These are phyloP conservation scores for Monilinia fructigena DNA, from an alignment of 2,329 filamentous ascomycete species.

Conservation along the genomic window DNA sequence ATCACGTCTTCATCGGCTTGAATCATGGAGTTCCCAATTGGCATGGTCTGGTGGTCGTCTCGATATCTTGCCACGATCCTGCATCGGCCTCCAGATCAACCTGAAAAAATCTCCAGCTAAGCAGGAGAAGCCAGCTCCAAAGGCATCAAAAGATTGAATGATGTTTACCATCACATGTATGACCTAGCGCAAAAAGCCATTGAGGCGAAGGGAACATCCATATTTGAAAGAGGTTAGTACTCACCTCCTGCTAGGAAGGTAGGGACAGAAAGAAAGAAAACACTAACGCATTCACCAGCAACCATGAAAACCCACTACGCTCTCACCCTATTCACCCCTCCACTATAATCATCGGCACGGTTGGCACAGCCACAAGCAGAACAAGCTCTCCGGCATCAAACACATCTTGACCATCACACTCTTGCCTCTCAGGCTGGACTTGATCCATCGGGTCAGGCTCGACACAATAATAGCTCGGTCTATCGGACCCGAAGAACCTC, in stretches of 20 bases:
- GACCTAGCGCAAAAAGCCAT: conserved; percentile 64
- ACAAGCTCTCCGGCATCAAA: conserved; percentile 39
- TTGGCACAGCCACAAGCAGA: conserved; percentile 33
- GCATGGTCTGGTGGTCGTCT: not conserved
- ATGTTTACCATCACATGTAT: not conserved
- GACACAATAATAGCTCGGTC: conserved; percentile 42
- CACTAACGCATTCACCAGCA: too few relatives aligned
- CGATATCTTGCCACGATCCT: not conserved
- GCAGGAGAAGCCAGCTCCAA: too few relatives aligned
- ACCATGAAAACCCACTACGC: too few relatives aligned
- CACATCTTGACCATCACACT: conserved; percentile 38
- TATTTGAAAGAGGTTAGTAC: conserved; percentile 89
- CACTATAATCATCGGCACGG: too few relatives aligned
- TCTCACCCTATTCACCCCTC: too few relatives aligned
- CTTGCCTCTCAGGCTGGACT: conserved; percentile 42
- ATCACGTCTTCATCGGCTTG: conserved; percentile 32
- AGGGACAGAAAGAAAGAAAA: conserved; percentile 57
- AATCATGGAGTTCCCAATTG: not conserved
- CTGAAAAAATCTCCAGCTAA: too few relatives aligned
- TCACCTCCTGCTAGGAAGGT: conserved; percentile 67
- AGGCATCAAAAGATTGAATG: not conserved
- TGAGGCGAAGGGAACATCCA: conserved; percentile 62
- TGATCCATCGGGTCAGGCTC: conserved; percentile 43
- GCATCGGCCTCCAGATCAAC: too few relatives aligned
- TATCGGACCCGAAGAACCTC: conserved; percentile 42